Evolutionary conservation across 495 filamentous ascomycete genomes (phyloP).

Genomic region (Trichoderma erinaceum): DNA sequence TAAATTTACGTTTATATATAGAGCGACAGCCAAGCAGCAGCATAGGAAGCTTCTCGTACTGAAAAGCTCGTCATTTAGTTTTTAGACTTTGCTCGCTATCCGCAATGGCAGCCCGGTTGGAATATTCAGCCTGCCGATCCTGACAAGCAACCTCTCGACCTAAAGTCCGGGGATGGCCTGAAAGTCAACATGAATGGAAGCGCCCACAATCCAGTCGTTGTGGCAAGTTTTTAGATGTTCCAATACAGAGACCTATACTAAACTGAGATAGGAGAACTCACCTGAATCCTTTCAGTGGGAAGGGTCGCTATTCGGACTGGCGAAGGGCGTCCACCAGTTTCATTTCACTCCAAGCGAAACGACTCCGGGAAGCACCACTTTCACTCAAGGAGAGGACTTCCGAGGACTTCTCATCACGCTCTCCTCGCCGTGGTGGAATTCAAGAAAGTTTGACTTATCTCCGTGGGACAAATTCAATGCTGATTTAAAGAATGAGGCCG

Average conservation of each 20-base stretch:
- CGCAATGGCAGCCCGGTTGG: constrained; percentile 8
- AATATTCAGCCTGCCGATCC: background rate
- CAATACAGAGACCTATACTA: background rate
- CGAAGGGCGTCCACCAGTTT: constrained; percentile 6
- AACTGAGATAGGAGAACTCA: background rate
- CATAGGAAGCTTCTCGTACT: background rate
- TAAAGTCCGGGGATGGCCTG: background rate
- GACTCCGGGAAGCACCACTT: constrained; percentile 2
- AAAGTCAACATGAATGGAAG: constrained; percentile 11
- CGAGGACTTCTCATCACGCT: background rate
- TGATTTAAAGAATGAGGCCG: background rate
- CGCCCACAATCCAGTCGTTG: background rate
- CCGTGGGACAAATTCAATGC: constrained; percentile 5
- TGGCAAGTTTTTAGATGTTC: background rate
- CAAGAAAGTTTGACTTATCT: background rate
- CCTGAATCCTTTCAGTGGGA: constrained; percentile 4
- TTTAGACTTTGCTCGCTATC: constrained; percentile 1
- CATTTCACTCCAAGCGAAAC: background rate
- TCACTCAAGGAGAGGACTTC: constrained; percentile 1
- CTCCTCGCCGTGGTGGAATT: constrained; percentile 3
- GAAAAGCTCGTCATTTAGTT: background rate
- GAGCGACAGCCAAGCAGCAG: background rate
- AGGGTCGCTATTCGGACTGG: background rate
- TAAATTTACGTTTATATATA: background rate
- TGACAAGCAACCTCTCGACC: background rate